Evolutionary conservation across 495 filamentous ascomycete genomes (phyloP), one percentile per base, ranked within the genome.

Genomic region (Extremus antarcticus): DNA sequence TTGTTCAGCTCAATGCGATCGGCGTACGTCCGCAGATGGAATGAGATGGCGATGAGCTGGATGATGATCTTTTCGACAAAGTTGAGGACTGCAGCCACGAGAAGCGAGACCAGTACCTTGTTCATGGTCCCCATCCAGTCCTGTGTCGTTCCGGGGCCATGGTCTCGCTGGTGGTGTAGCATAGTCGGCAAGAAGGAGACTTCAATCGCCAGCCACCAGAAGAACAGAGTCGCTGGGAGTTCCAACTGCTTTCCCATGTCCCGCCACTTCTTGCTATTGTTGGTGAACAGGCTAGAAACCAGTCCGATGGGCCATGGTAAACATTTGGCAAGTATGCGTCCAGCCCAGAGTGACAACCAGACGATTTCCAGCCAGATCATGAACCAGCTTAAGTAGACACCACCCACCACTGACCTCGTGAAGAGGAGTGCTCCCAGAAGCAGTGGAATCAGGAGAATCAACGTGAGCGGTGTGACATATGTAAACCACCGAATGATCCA

Each of bases 1-100:
- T 94, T 92, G 71, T 95, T 96, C 58, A 90, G 75, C 48, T 91
- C 87, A 61, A 98, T 96, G 13, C 91, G 79, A 63, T 94, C 88
- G 22, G 87, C 82, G 58, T 97, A 97, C 8, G 91, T 96, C 39
- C 91, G 80, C 32, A 85, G 75, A 65, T 98, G 91, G 67, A 98
- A 96, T 62, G 82, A 88, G 60, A 90, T 86, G 17, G 91, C 90
- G 64, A 98, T 95, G 65, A 95, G 80, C 64, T 96, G 90, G 54
- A 95, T 91, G 58, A 95, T 78, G 54, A 98, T 86, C 73, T 96
- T 98, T 66, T 96, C 89, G 45, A 85, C 74, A 48, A 92, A 80
- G 68, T 98, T 96, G 50, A 96, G 71, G 29, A 81, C 75, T 0
- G 83, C 80, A 56, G 85, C 80, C 25, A 94, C 84, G 64, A 98